These are phyloP conservation scores for Syzygium jambos DNA, from an alignment of 345 rosid genomes.

Conservation along the genomic window DNA sequence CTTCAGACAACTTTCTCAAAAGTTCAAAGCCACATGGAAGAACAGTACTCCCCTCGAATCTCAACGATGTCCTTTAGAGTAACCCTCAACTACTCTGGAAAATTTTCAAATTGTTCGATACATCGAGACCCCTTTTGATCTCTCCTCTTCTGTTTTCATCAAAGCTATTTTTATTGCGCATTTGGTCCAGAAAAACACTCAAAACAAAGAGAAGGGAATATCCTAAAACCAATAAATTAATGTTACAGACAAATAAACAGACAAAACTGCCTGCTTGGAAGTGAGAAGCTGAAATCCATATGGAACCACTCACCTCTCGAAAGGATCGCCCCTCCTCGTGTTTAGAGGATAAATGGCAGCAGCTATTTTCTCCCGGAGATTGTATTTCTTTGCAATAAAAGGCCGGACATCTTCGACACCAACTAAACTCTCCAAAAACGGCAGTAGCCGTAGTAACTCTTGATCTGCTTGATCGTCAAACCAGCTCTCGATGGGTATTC, in stretches of 20 bases:
- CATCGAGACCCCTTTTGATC: neutral
- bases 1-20: neutral
- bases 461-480: constrained; percentile 75
- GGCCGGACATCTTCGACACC: constrained; percentile 95
- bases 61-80: neutral
- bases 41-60: neutral
- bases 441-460: constrained; percentile 71
- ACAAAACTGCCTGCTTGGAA: neutral
- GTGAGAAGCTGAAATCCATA: neutral
- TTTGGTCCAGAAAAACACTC: neutral
- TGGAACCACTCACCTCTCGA: constrained; percentile 32
- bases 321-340: constrained; percentile 36
- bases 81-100: neutral
- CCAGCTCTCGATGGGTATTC: constrained; percentile 99
- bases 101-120: neutral
- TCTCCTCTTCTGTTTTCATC: neutral
- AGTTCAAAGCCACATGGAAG: neutral
- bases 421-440: constrained; percentile 84
- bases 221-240: constrained; percentile 2
- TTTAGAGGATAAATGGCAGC: constrained; percentile 57
- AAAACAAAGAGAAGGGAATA: neutral
- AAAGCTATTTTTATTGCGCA: constrained; percentile 1
- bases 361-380: constrained; percentile 65
- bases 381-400: constrained; percentile 67
- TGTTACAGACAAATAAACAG: neutral